Evolutionary conservation across 768 basidiomycete species (phyloP).

Genomic region (Gymnopilus dilepis): DNA sequence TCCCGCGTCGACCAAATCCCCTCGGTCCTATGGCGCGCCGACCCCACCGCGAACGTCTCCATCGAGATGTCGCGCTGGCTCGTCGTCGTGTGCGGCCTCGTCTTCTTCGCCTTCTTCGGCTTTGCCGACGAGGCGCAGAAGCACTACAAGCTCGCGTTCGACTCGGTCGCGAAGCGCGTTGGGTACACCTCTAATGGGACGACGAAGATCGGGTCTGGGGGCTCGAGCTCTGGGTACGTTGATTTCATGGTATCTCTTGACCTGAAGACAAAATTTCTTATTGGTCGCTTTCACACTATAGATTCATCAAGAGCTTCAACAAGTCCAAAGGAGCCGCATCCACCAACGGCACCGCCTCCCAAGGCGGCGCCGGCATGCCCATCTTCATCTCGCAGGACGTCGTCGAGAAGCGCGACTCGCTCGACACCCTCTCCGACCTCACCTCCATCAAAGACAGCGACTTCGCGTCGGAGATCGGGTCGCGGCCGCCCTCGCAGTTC

Average conservation of each 20-base stretch:
- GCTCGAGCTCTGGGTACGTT: slow-evolving; percentile 37
- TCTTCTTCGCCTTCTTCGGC: slow-evolving; percentile 66
- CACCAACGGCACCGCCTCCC: slow-evolving; percentile 16
- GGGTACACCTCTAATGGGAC: slow-evolving; percentile 20
- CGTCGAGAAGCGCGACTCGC: slow-evolving; percentile 34
- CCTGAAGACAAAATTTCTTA: slow-evolving; percentile 31
- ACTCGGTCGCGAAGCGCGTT: slow-evolving; percentile 28
- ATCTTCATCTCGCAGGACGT: slow-evolving; percentile 33
- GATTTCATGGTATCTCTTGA: slow-evolving; percentile 50
- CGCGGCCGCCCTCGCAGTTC: slow-evolving; percentile 13
- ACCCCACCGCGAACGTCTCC: slow-evolving; percentile 13
- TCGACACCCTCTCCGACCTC: slow-evolving; percentile 32
- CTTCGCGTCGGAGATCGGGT: slow-evolving; percentile 16
- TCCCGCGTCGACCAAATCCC: slow-evolving; percentile 38
- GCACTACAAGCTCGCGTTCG: slow-evolving; percentile 41
- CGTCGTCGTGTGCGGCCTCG: slow-evolving; percentile 43
- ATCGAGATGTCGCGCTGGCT: slow-evolving; percentile 48
- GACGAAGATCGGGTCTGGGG: slow-evolving; percentile 23
- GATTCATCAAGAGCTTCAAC: slow-evolving; percentile 15
- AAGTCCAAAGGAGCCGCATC: slow-evolving; percentile 21
- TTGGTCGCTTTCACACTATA: not conserved
- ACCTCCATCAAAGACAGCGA: slow-evolving; percentile 28
- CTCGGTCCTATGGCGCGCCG: slow-evolving; percentile 36
- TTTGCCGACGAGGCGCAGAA: slow-evolving; percentile 56
- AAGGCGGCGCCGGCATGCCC: slow-evolving; percentile 25